A percentile compares a stretch with the other conserved stretches of the same genome.
Evolutionary conservation across 805 yeast species (phyloP).

Genomic region (Candida easanensis): DNA sequence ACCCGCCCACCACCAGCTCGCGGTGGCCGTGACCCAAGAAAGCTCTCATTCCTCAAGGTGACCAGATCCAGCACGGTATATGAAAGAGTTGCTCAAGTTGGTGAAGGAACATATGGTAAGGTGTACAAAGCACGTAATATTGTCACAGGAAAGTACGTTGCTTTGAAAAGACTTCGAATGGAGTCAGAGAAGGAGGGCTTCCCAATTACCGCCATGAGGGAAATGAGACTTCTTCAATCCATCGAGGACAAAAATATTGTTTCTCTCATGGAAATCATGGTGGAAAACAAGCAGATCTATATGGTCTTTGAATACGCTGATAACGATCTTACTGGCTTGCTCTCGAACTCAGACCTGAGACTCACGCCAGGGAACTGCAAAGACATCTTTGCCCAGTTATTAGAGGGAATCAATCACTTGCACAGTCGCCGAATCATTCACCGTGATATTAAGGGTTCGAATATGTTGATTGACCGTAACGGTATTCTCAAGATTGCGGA

Average conservation of each 20-base stretch:
- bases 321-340: slow-evolving; percentile 86
- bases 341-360: slow-evolving; percentile 68
- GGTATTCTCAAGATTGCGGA: slow-evolving; percentile 75
- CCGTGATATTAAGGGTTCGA: slow-evolving; percentile 81
- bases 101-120: slow-evolving; percentile 98
- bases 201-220: slow-evolving; percentile 94
- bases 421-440: slow-evolving; percentile 70
- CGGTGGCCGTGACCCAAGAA: too few relatives aligned
- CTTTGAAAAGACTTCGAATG: slow-evolving; percentile 78
- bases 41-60: slow-evolving; percentile 22
- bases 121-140: slow-evolving; percentile 84
- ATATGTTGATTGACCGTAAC: slow-evolving; percentile 58
- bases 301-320: slow-evolving; percentile 95
- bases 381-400: slow-evolving; percentile 59
- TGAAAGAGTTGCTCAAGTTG: slow-evolving; percentile 81
- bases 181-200: slow-evolving; percentile 92
- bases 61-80: slow-evolving; percentile 37
- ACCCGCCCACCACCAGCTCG: background rate
- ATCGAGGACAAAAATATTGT: slow-evolving; percentile 82
- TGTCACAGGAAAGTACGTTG: slow-evolving; percentile 70
- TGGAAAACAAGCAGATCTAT: slow-evolving; percentile 65
- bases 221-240: slow-evolving; percentile 79
- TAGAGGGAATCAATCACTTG: slow-evolving; percentile 66
- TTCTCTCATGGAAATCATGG: slow-evolving; percentile 85
- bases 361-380: slow-evolving; percentile 65